Conservation (phyloP, 2,329 filamentous ascomycete genomes). For the Laburnicola sp. region DNA sequence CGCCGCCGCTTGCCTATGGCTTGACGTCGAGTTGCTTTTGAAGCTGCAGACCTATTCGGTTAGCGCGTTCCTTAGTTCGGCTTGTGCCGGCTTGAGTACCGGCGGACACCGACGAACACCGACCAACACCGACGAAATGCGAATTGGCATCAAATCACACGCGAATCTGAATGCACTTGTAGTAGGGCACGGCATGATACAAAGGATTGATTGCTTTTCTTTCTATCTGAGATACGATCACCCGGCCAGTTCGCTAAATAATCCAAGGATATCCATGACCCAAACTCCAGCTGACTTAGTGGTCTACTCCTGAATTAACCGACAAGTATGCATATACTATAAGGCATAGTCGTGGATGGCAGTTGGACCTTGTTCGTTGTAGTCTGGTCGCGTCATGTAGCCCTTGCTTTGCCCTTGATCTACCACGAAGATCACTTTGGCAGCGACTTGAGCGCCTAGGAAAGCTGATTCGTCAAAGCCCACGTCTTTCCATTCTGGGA, state of each 20-base stretch:
- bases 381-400: conserved; percentile 69
- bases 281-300: conserved; percentile 14
- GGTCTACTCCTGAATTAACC: not conserved
- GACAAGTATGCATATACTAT: conserved; percentile 25
- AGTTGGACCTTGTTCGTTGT: conserved; percentile 67
- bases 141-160: too few relatives aligned
- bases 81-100: conserved; percentile 18
- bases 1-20: conserved; percentile 7
- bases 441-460: conserved; percentile 83
- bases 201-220: too few relatives aligned
- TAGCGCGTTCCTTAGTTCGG: conserved; percentile 17
- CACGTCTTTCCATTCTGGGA: conserved; percentile 82
- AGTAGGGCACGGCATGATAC: too few relatives aligned
- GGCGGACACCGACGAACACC: conserved; percentile 21
- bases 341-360: conserved; percentile 62
- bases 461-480: conserved; percentile 82
- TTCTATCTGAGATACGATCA: too few relatives aligned
- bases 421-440: conserved; percentile 71
- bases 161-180: too few relatives aligned
- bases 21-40: conserved; percentile 16
- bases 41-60: conserved; percentile 5
- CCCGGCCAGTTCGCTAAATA: not conserved
- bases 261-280: conserved; percentile 11
- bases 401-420: conserved; percentile 69
- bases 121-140: conserved; percentile 3